phyloP scores from a whole-genome alignment of 2,329 filamentous ascomycete genomes.

The Trichophyton rubrum region DNA sequence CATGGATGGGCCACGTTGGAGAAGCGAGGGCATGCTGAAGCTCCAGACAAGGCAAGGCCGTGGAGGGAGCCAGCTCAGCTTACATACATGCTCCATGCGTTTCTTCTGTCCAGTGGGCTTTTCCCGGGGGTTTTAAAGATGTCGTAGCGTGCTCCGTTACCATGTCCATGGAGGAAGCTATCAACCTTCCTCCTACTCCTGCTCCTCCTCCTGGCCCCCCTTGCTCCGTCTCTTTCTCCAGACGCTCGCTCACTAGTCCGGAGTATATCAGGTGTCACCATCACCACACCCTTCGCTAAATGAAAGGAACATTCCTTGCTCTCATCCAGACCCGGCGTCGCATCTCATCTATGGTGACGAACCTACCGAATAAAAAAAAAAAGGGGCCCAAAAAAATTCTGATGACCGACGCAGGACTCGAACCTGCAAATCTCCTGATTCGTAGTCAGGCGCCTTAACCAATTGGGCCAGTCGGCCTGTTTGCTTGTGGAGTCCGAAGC shows the following conservation, averaged over 20 bases:
- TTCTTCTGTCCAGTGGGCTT: neutral
- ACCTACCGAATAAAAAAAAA: too few species aligned
- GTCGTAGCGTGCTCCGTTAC: conserved; percentile 2
- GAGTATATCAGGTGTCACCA: neutral
- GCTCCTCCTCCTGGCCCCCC: too few species aligned
- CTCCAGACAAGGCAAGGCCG: neutral
- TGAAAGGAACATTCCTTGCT: too few species aligned
- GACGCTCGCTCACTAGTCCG: too few species aligned
- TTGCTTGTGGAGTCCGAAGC: neutral
- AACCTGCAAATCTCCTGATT: conserved; percentile 3
- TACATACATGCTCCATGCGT: too few species aligned
- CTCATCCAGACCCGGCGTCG: too few species aligned
- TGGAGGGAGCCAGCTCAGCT: neutral
- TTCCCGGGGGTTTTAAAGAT: neutral
- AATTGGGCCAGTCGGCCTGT: conserved; percentile 1
- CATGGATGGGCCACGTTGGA: neutral
- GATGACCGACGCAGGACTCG: conserved; percentile 2
- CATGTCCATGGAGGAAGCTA: neutral
- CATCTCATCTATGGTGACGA: too few species aligned
- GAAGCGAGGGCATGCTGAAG: neutral
- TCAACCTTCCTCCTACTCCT: neutral
- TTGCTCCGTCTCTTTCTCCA: too few species aligned
- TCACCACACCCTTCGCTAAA: too few species aligned
- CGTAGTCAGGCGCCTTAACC: conserved; percentile 3
- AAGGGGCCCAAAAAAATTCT: neutral